A percentile compares a stretch with the other conserved stretches of the same genome.
These are phyloP conservation scores for Hordeum marinum DNA, from an alignment of 176 grass and related monocot species.

Conservation along the genomic window DNA sequence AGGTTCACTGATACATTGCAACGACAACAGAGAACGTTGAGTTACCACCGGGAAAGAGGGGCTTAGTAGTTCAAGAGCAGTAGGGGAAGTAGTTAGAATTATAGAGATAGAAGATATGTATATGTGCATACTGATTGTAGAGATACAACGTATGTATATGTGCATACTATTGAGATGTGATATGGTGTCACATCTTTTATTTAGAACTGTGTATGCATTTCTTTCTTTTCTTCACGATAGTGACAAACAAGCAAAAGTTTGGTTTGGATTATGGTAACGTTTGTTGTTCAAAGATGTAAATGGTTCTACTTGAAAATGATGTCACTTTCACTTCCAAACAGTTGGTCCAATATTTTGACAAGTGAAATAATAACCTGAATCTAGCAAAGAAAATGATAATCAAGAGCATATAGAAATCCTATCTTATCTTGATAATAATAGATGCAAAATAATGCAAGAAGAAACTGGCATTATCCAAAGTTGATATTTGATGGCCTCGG, in stretches of 20 bases:
- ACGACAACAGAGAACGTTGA: constrained; percentile 27
- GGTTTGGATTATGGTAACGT: neutral
- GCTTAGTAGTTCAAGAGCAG: constrained; percentile 29
- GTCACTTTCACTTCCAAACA: neutral
- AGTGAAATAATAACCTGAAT: neutral
- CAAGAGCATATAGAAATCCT: neutral
- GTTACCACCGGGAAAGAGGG: constrained; percentile 40
- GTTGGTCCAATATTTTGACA: neutral
- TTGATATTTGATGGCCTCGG: neutral
- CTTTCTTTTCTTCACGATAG: constrained; percentile 17
- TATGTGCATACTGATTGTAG: neutral
- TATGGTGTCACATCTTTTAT: constrained; percentile 14
- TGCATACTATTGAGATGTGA: constrained; percentile 30
- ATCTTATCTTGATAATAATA: neutral
- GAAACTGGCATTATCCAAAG: neutral
- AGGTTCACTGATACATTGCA: constrained; percentile 14
- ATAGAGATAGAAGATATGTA: neutral
- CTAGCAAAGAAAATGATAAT: neutral
- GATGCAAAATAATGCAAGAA: neutral
- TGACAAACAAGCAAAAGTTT: constrained; percentile 3
- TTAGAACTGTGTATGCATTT: neutral
- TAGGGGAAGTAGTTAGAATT: neutral
- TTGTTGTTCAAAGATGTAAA: constrained; percentile 18
- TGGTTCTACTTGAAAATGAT: neutral
- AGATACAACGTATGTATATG: neutral